Base-by-base conservation (phyloP, 768 basidiomycete genomes). In the Agaricus blazei region DNA sequence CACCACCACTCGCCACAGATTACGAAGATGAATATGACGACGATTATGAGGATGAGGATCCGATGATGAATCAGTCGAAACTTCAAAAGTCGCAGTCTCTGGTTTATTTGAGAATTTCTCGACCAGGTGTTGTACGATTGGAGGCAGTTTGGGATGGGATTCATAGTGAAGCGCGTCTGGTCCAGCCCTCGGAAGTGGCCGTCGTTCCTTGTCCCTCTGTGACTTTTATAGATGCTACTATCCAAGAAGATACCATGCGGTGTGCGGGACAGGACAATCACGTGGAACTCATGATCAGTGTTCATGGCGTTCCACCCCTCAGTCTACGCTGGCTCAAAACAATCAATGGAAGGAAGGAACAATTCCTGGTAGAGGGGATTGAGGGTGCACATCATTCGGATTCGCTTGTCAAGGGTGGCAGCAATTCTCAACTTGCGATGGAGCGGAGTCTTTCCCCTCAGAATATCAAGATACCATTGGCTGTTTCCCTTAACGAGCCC, bases 161-260 rank as follows among this genome's bases (percentile, higher is more conserved):
- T 1, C 80, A 82, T 41, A 81, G 83, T 42, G 85, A 87, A 42
- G 90, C 93, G 37, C 84, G 90, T 27, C 71, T 95, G n/a, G 69
- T 79, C 52, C 73, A 84, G 9, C 55, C 56, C 43, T 75, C 77
- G 12, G 82, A 87, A 57, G 78, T 92, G 31, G 78, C 81, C 0
- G 74, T 96, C 43, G 90, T 86, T 11, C 89, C 93, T 19, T 97
- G 94, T 64, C 94, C 94, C 5, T 76, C 72, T 4, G 91, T 85
- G 3, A 79, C 80, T 60, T 94, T 93, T 63, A 69, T 78, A 27
- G 69, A 77, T 49, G 72, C 78, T 28, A 43, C 47, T 54, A 64
- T 70, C 40, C 58, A 68, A 8, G 64, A 61, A 29, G 68, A 79
- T 47, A 72, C 80, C 14, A 66, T 85, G 52, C 83, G 81, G 36